Percentiles rank a stretch among this genome's conserved stretches.
These are phyloP conservation scores for Xerocomus brunneocitrinus DNA, from an alignment of 768 basidiomycete species.

Conservation along the genomic window DNA sequence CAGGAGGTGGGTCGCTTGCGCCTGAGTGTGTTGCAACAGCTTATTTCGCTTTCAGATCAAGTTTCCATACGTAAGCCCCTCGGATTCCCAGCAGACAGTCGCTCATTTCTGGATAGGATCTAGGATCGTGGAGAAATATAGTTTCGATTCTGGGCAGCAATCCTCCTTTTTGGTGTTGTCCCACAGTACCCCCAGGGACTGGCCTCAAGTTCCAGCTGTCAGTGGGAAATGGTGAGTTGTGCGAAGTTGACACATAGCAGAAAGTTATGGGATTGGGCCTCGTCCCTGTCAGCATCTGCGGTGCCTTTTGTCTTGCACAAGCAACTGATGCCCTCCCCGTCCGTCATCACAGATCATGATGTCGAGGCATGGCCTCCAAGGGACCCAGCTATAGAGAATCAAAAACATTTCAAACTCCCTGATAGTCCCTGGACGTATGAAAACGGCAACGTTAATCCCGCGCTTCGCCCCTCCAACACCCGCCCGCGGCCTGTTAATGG, in stretches of 20 bases:
- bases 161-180: conserved; percentile 82
- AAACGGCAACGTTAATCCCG: conserved; percentile 71
- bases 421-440: conserved; percentile 84
- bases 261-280: conserved; percentile 4
- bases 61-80: conserved; percentile 79
- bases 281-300: conserved; percentile 3
- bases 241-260: conserved; percentile 34
- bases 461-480: conserved; percentile 59
- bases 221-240: conserved; percentile 71
- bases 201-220: conserved; percentile 78
- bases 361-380: conserved; percentile 67
- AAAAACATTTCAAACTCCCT: conserved; percentile 45
- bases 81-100: background rate
- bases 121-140: conserved; percentile 72
- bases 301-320: background rate
- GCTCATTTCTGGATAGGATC: conserved; percentile 49
- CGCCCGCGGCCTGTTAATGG: conserved; percentile 29
- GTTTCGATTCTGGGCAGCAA: conserved; percentile 72
- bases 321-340: conserved; percentile 10
- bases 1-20: conserved; percentile 49
- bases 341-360: conserved; percentile 29
- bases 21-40: background rate
- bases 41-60: conserved; percentile 50
- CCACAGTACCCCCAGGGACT: conserved; percentile 57
- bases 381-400: conserved; percentile 45